Evolutionary conservation across 805 yeast genomes (phyloP).

Genomic region (Myxozyma udenii): DNA sequence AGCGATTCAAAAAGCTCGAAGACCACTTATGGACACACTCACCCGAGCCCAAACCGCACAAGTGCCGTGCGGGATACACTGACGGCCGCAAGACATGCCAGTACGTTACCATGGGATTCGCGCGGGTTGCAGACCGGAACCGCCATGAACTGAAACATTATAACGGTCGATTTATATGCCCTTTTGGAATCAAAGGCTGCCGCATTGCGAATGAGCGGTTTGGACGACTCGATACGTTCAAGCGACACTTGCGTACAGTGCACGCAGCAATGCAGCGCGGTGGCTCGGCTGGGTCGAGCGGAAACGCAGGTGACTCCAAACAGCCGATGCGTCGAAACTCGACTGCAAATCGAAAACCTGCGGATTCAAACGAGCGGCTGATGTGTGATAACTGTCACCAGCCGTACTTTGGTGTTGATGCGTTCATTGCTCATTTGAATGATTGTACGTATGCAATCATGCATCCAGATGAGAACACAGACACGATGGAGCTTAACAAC

Average conservation of each 20-base stretch:
- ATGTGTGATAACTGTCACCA: conserved; percentile 15
- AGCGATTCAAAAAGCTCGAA: conserved; percentile 22
- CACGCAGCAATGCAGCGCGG: too few species aligned
- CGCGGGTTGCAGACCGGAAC: conserved; percentile 21
- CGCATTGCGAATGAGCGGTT: conserved; percentile 18
- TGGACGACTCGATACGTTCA: conserved; percentile 24
- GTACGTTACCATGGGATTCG: conserved; percentile 21
- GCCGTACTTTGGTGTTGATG: conserved; percentile 12
- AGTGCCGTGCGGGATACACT: conserved; percentile 23
- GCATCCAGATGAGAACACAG: conserved; percentile 20
- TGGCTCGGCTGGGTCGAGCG: too few species aligned
- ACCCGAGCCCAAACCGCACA: conserved; percentile 21
- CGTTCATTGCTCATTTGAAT: conserved; percentile 18
- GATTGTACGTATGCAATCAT: conserved; percentile 27
- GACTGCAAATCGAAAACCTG: background rate
- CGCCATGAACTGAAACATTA: conserved; percentile 23
- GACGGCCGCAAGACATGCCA: conserved; percentile 14
- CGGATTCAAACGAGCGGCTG: conserved; percentile 7
- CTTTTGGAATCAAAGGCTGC: conserved; percentile 16
- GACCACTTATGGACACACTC: conserved; percentile 26
- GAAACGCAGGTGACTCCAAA: background rate
- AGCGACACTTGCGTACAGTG: conserved; percentile 23
- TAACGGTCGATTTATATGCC: conserved; percentile 21
- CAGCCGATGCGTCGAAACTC: background rate
- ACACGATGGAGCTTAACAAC: too few species aligned